Conservation (phyloP, 257 asterid genomes). For the Rubia yunnanensis region DNA sequence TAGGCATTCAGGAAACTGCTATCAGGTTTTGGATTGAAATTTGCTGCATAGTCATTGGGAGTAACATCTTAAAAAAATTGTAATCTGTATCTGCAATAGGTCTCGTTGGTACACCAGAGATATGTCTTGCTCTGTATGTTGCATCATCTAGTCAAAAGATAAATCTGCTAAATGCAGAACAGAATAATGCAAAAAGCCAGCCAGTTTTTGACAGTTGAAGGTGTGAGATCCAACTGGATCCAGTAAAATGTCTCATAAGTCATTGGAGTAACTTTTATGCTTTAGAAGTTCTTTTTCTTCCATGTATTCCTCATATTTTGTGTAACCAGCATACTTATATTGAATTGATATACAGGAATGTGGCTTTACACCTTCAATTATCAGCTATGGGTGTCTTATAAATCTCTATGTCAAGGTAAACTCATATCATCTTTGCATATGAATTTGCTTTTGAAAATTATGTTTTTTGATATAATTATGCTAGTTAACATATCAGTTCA, state of each 20-base stretch:
- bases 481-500: not conserved
- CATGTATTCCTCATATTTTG: not conserved
- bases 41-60: not conserved
- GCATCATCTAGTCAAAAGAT: not conserved
- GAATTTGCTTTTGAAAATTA: not conserved
- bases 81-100: not conserved
- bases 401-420: conserved; percentile 84
- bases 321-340: conserved; percentile 3
- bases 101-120: not conserved
- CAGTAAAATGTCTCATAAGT: not conserved
- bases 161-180: not conserved
- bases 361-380: conserved; percentile 73
- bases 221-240: not conserved
- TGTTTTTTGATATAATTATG: not conserved
- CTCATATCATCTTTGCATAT: not conserved
- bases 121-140: not conserved
- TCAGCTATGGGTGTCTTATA: conserved; percentile 91
- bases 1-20: not conserved
- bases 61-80: not conserved
- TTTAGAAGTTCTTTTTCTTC: not conserved
- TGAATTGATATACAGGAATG: conserved; percentile 52
- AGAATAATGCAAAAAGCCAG: not conserved
- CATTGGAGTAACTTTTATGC: not conserved
- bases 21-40: not conserved
- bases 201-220: not conserved